phyloP scores from a whole-genome alignment of 2,329 filamentous ascomycete genomes.

The Rosellinia necatrix region DNA sequence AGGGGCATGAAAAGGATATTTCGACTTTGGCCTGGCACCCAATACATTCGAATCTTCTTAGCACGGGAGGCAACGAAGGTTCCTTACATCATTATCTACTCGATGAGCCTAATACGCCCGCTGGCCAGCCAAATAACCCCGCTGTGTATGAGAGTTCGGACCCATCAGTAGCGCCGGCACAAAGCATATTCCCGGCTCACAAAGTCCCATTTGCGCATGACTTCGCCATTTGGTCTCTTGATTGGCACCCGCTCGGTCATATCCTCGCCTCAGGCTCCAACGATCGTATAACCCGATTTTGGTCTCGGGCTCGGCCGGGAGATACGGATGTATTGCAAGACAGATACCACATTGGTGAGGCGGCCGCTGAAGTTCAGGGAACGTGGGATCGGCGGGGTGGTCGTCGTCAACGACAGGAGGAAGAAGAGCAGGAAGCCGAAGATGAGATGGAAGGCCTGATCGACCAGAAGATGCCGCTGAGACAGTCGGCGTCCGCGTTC shows the following conservation, averaged over 20 bases:
- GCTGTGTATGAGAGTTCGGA: slow-evolving; percentile 87
- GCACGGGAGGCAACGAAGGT: slow-evolving; percentile 88
- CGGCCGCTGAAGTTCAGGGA: slow-evolving; percentile 91
- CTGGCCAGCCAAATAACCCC: slow-evolving; percentile 70
- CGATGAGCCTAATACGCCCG: slow-evolving; percentile 87
- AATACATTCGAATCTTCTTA: slow-evolving; percentile 84
- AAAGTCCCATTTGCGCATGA: slow-evolving; percentile 86
- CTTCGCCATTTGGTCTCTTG: slow-evolving; percentile 94
- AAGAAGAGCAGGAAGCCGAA: slow-evolving; percentile 91
- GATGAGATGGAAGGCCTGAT: slow-evolving; percentile 92
- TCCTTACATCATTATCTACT: slow-evolving; percentile 93
- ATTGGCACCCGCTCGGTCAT: slow-evolving; percentile 97
- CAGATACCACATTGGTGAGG: slow-evolving; percentile 92
- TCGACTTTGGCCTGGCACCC: slow-evolving; percentile 94
- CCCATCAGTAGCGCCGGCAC: slow-evolving; percentile 76
- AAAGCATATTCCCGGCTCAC: slow-evolving; percentile 92
- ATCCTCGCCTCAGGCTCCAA: slow-evolving; percentile 95
- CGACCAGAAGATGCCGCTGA: slow-evolving; percentile 81
- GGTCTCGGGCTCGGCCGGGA: slow-evolving; percentile 87
- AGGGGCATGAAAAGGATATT: slow-evolving; percentile 95
- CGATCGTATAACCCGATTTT: slow-evolving; percentile 95
- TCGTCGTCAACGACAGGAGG: slow-evolving; percentile 79
- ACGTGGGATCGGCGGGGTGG: slow-evolving; percentile 85
- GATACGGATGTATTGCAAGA: slow-evolving; percentile 86
- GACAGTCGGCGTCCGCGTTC: slow-evolving; percentile 55